Conservation (phyloP, 1,284 basidiomycete genomes). For the Moesziomyces sp. region DNA sequence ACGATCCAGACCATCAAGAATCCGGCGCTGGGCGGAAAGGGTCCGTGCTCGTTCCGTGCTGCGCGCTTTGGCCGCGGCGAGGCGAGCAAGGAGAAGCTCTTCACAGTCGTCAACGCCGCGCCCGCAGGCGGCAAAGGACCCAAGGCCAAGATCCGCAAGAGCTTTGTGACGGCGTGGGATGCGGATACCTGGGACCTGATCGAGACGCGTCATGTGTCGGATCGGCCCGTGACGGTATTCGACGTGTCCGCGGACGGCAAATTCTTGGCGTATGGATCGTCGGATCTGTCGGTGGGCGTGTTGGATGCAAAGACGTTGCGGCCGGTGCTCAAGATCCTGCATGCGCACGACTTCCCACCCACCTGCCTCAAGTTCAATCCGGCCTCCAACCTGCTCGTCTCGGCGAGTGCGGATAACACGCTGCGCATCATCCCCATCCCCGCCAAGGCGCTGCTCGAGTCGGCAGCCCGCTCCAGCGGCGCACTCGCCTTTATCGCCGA, state of each 20-base stretch:
- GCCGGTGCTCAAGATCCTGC: constrained; percentile 84
- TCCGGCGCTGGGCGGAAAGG: constrained; percentile 57
- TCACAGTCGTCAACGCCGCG: constrained; percentile 61
- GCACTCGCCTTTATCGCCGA: constrained; percentile 42
- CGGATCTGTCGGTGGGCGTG: constrained; percentile 86
- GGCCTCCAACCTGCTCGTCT: constrained; percentile 81
- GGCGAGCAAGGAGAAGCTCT: constrained; percentile 48
- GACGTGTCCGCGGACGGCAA: constrained; percentile 75
- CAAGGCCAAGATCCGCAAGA: constrained; percentile 60
- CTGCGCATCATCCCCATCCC: constrained; percentile 76
- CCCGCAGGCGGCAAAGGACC: constrained; percentile 35
- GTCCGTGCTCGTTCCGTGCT: constrained; percentile 57
- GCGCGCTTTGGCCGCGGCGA: constrained; percentile 50
- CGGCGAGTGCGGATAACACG: constrained; percentile 90
- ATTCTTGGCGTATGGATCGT: constrained; percentile 85
- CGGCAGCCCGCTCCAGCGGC: constrained; percentile 14
- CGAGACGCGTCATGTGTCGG: constrained; percentile 57
- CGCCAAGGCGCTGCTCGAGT: constrained; percentile 63
- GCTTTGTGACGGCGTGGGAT: constrained; percentile 64
- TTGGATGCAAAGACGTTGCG: constrained; percentile 82
- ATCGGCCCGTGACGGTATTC: constrained; percentile 62
- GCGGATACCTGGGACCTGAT: constrained; percentile 61
- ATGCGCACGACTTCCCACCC: constrained; percentile 93
- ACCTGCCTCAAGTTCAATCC: constrained; percentile 90
- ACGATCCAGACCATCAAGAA: constrained; percentile 62